Evolutionary conservation across 2,329 filamentous ascomycete genomes (phyloP).

Genomic region (Meredithiella fracta): DNA sequence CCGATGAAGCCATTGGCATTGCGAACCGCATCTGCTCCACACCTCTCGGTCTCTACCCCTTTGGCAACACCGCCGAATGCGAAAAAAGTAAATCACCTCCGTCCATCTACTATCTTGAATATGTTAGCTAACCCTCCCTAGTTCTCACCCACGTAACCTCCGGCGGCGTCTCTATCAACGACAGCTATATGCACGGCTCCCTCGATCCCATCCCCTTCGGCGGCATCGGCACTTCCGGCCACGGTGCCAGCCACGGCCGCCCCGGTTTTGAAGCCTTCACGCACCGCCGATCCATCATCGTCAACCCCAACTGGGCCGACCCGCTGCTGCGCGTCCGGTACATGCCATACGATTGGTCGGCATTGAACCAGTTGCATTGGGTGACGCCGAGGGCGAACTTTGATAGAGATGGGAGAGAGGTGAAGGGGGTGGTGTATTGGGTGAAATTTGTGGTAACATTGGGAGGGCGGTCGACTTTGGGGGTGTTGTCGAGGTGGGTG

Average conservation of each 20-base stretch:
- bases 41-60: conserved; percentile 69
- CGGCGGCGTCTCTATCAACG: conserved; percentile 51
- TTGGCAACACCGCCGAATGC: conserved; percentile 66
- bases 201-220: conserved; percentile 64
- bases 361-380: conserved; percentile 27
- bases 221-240: conserved; percentile 64
- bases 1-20: conserved; percentile 74
- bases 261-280: conserved; percentile 55
- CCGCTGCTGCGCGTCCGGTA: conserved; percentile 50
- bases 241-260: conserved; percentile 61
- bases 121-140: conserved; percentile 18
- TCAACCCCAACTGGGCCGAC: conserved; percentile 52
- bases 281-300: conserved; percentile 40
- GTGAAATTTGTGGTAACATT: conserved; percentile 32
- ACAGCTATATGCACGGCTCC: conserved; percentile 51
- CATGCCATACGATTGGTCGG: conserved; percentile 35
- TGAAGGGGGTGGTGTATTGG: conserved; percentile 39
- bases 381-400: conserved; percentile 37
- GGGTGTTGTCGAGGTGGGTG: conserved; percentile 35
- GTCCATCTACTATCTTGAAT: neutral
- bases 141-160: conserved; percentile 48
- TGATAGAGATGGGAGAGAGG: conserved; percentile 39
- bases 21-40: conserved; percentile 71
- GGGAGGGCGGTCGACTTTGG: conserved; percentile 32
- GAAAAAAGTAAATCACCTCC: conserved; percentile 39